phyloP scores from a whole-genome alignment of 108 stramenopile genomes.

The Parietichytrium sp. region DNA sequence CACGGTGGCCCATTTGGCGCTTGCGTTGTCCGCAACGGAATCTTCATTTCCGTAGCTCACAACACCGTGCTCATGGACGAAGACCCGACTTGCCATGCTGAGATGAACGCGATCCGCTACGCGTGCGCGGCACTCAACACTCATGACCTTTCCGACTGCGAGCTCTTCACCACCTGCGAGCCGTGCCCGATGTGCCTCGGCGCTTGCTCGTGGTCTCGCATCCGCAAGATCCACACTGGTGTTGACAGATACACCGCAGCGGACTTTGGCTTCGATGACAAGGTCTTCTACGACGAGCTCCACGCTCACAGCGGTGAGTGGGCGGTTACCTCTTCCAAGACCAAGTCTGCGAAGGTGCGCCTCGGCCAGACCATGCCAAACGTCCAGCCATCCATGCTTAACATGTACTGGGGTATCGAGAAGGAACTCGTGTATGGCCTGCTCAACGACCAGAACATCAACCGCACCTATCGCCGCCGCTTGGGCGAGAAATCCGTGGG shows the following conservation, averaged over 20 bases:
- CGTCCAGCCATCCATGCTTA: conserved; percentile 39
- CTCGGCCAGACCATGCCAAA: conserved; percentile 40
- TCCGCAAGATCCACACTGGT: conserved; percentile 24
- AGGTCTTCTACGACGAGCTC: conserved; percentile 34
- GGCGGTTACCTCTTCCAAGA: too few relatives aligned
- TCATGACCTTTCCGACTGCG: conserved; percentile 35
- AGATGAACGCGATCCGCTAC: conserved; percentile 38
- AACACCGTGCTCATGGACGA: conserved; percentile 36
- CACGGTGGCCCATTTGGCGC: conserved; percentile 34
- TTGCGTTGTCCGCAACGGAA: conserved; percentile 31
- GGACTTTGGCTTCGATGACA: conserved; percentile 38
- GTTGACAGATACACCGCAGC: conserved; percentile 36
- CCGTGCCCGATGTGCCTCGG: conserved; percentile 38
- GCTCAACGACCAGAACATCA: conserved; percentile 3
- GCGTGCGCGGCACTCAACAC: conserved; percentile 26
- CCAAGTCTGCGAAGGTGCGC: too few relatives aligned
- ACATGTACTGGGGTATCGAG: conserved; percentile 35
- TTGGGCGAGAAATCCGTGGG: conserved; percentile 1
- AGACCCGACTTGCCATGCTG: conserved; percentile 37
- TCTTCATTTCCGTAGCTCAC: conserved; percentile 29
- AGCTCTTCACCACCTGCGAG: conserved; percentile 30
- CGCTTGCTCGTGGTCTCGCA: background rate
- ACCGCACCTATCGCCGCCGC: conserved; percentile 27
- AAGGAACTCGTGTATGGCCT: conserved; percentile 3
- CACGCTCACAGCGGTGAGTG: conserved; percentile 9